Evolutionary conservation across 164 flowering plant genomes (phyloP), one percentile per base, ranked within the genome.

Genomic region (Stephania cephalantha): DNA sequence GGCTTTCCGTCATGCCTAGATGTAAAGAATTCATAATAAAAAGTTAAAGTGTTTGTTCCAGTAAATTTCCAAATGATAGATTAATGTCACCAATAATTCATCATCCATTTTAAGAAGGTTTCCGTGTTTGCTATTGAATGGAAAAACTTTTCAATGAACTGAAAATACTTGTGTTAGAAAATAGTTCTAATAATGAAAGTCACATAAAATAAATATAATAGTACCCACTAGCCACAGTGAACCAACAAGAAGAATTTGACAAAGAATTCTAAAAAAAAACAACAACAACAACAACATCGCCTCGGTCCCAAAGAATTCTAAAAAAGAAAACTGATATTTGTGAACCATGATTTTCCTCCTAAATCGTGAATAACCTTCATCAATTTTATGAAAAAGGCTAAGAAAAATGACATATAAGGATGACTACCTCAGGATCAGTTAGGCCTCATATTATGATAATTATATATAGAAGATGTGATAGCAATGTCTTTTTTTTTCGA

Each of bases 1-100:
- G 98, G 93, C 78, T 89, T 90, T 72, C 97, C 98, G 2, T 90
- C 98, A 80, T 87, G 85, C 85, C 99, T 95, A 79, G 8, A 78
- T 58, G 50, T 12, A 70, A 42, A 78, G 53, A 76, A 13, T 73
- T 17, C 72, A 18, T 45, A 53, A 5, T 53, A 30, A 50, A 71
- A 17, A n/a, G 65, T 58, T 58, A 58, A 58, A 58, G 7, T 4
- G 22, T 17, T 35, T 4, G 65, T 3, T 4, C 6, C 22, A n/a
- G 8, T 17, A 2, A 58, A 58, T 58, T 6, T 35, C 22, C 22
- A 17, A 58, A 58, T 58, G 65, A 17, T 50, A 50, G 55, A 50
- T 50, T 50, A 9, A 50, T 50, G 55, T 50, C 4, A 50, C 15
- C 15, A 15, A 50, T 50, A 0, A 11, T 50, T 50, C 13, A 9